A percentile compares a stretch with the other conserved stretches of the same genome.
Evolutionary conservation across 768 basidiomycete species (phyloP).

Genomic region (Collybia sordida): DNA sequence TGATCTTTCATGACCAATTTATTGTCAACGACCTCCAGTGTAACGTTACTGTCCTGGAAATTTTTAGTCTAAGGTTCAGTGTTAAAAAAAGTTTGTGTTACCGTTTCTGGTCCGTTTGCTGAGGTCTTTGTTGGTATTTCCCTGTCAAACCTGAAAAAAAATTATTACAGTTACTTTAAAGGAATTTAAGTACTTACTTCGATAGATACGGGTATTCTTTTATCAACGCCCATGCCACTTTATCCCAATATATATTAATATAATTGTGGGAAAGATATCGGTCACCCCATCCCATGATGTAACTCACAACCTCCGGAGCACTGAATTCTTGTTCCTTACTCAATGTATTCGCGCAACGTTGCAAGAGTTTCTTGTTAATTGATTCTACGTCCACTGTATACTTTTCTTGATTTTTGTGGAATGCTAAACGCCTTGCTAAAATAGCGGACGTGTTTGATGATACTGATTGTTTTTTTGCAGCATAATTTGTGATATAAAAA

Average conservation of each 20-base stretch:
- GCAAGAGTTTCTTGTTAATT: conserved; percentile 27
- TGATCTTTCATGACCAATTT: no score
- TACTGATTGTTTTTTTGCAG: conserved; percentile 36
- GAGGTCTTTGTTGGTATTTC: no score
- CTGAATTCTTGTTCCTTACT: conserved; percentile 35
- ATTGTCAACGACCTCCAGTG: no score
- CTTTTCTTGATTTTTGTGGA: conserved; percentile 15
- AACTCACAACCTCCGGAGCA: conserved; percentile 33
- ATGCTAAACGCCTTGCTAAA: conserved; percentile 27
- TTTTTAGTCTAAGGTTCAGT: no score
- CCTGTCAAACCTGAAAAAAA: no score
- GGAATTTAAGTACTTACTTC: no score
- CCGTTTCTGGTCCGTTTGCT: no score
- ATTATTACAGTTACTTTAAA: no score
- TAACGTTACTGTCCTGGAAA: no score
- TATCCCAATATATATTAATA: conserved; percentile 31
- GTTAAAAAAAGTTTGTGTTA: no score
- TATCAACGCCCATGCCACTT: conserved; percentile 10
- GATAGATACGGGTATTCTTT: conserved; percentile 7
- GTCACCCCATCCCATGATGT: conserved; percentile 45
- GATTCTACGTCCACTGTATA: conserved; percentile 7
- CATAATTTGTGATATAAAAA: conserved; percentile 39
- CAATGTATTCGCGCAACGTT: conserved; percentile 30
- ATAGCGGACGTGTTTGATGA: conserved; percentile 36
- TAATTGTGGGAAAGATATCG: conserved; percentile 34